Evolutionary conservation across 2,329 filamentous ascomycete species (phyloP).

Genomic region (Shiraia sp.): DNA sequence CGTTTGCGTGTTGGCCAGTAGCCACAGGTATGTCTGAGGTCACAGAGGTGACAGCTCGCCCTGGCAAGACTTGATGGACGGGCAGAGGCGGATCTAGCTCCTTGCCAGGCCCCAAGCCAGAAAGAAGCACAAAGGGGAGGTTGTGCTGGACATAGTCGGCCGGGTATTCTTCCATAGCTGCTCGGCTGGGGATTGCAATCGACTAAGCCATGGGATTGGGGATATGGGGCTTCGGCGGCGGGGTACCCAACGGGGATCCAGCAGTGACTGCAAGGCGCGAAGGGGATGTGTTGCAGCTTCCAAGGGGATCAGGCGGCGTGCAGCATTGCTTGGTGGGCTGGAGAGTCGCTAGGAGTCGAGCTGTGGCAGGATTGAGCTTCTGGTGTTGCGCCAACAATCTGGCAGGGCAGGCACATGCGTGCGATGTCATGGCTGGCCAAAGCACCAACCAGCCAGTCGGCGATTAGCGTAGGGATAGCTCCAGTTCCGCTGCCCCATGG

Average conservation of each 20-base stretch:
- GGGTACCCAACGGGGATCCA: neutral
- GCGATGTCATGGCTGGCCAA: neutral
- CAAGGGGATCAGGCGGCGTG: too few species aligned
- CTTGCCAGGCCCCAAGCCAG: conserved; percentile 62
- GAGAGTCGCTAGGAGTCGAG: too few species aligned
- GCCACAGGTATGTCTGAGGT: conserved; percentile 72
- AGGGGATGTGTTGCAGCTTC: too few species aligned
- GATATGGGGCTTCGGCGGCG: conserved; percentile 12
- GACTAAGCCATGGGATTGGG: conserved; percentile 32
- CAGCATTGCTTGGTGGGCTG: too few species aligned
- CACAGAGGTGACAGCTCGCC: conserved; percentile 61
- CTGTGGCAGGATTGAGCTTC: too few species aligned
- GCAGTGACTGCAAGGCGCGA: too few species aligned
- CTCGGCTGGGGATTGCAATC: conserved; percentile 22
- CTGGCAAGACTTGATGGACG: conserved; percentile 44
- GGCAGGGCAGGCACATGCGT: neutral
- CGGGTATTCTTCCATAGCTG: conserved; percentile 77
- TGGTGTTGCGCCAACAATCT: too few species aligned
- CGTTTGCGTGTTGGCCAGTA: conserved; percentile 65
- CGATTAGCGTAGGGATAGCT: neutral
- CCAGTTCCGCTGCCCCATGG: too few species aligned
- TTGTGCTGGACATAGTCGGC: conserved; percentile 82
- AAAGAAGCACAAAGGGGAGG: conserved; percentile 80
- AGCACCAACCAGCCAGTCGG: neutral
- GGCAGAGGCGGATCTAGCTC: conserved; percentile 49